A percentile compares a stretch with the other conserved stretches of the same genome.
Conservation (phyloP, 2,329 filamentous ascomycete species). For the Thielaviopsis ethacetica region DNA sequence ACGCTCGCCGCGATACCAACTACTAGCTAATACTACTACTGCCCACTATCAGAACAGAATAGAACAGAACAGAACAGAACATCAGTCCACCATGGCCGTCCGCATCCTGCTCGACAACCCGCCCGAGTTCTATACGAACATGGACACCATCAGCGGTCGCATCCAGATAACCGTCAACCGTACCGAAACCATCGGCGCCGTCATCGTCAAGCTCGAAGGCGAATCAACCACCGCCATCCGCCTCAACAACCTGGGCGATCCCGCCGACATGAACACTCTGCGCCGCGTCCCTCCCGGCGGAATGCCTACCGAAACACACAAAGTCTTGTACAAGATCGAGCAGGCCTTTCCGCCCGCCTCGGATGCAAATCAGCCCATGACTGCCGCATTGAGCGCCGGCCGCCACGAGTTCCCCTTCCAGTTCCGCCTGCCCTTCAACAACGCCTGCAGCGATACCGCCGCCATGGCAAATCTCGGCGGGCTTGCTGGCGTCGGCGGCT, state of each 20-base stretch:
- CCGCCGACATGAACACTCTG: constrained; percentile 11
- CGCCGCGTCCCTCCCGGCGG: constrained; percentile 13
- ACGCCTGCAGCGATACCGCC: constrained; percentile 42
- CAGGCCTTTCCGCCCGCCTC: constrained; percentile 53
- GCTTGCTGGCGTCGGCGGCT: constrained; percentile 36
- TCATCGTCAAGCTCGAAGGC: constrained; percentile 71
- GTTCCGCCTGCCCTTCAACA: constrained; percentile 67
- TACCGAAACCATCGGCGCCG: constrained; percentile 52
- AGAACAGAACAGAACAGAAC: not conserved
- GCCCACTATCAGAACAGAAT: not conserved
- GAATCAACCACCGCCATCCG: constrained; percentile 53
- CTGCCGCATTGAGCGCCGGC: constrained; percentile 43
- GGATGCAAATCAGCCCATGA: constrained; percentile 23
- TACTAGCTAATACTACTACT: not conserved
- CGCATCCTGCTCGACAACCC: constrained; percentile 49
- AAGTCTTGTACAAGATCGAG: constrained; percentile 59
- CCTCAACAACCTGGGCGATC: constrained; percentile 30
- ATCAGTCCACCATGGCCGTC: constrained; percentile 39
- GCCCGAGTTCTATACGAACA: constrained; percentile 62
- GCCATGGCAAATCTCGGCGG: constrained; percentile 37
- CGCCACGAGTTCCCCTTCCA: constrained; percentile 62
- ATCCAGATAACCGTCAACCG: constrained; percentile 42
- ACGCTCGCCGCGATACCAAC: too few relatives aligned
- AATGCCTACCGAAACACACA: constrained; percentile 42
- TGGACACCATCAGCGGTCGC: constrained; percentile 53